Conservation (phyloP, 306 rosid species). For the Cucumis hystrix region DNA sequence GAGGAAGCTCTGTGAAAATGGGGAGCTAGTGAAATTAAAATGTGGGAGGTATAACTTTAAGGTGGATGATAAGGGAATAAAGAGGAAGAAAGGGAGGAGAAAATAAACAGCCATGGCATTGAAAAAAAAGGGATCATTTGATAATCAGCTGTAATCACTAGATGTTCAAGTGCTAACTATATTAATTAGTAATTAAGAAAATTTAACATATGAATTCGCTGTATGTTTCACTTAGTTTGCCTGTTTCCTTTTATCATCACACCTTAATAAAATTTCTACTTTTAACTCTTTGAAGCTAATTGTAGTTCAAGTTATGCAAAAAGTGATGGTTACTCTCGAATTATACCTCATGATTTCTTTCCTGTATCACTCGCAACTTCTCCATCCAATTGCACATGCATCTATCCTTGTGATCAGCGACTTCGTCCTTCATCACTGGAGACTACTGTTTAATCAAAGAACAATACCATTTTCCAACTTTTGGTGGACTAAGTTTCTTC, state of each 20-base stretch:
- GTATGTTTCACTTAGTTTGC: not conserved
- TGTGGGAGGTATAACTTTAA: constrained; percentile 10
- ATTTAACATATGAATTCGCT: not conserved
- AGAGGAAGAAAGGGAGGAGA: not conserved
- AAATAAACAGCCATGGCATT: not conserved
- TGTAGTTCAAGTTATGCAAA: not conserved
- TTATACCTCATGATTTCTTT: not conserved
- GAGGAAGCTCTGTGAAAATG: constrained; percentile 23
- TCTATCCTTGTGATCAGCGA: constrained; percentile 25
- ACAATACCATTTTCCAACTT: constrained; percentile 28
- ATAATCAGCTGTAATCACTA: not conserved
- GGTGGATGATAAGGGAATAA: constrained; percentile 2
- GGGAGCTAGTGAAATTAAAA: constrained; percentile 13
- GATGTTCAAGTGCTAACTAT: not conserved
- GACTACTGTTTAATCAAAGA: too few species aligned
- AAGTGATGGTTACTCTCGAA: not conserved
- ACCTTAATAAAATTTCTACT: not conserved
- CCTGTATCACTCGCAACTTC: not conserved
- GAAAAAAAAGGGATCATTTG: not conserved
- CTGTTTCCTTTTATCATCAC: not conserved
- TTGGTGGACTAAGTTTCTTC: not conserved
- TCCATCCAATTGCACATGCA: not conserved
- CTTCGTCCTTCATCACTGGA: constrained; percentile 22
- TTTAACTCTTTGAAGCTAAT: not conserved
- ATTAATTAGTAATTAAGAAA: not conserved